Evolutionary conservation across 139 green algal species (phyloP), one percentile per base, ranked within the genome.

Genomic region (Volvox africanus): DNA sequence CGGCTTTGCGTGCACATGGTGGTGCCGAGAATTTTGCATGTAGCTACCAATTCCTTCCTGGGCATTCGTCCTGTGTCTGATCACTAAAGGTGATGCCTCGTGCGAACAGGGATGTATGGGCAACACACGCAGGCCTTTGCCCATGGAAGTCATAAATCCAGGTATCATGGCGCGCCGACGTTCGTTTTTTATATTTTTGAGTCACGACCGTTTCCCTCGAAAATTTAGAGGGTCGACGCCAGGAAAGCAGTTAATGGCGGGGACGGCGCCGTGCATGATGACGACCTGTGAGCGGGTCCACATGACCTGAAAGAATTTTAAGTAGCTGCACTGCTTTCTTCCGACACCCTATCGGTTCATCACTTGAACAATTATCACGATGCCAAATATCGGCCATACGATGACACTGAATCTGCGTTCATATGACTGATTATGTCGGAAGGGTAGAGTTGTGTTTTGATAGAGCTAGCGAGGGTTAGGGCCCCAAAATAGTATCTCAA

Each of bases 371-470:
- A 87, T 76, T 22, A 55, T 28, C 0, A 87, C 20, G 55, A 76
- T 9, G 22, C 61, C n/a, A 55, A 87, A 87, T 13, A 87, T 61
- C 3, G 81, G 81, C 81, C 81, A 87, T 17, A 87, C 30, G 3
- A n/a, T 55, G 1, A 87, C 30, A n/a, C 76, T 87, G 61, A 87
- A 87, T 26, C 81, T 87, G 81, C 2, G 17, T 12, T n/a, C n/a
- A n/a, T n/a, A n/a, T 55, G 44, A 9, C 5, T 55, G 5, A 55
- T 55, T 9, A 55, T 55, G 9, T 9, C 44, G 44, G 44, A 55
- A 9, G 9, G 5, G 44, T 55, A 9, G 9, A 55, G 44, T 55
- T 55, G 44, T 9, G 9, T 5, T 55, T 9, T 55, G 44, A 55
- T 55, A 55, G 44, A 55, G 44, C n/a, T n/a, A n/a, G n/a, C n/a